A percentile compares a stretch with the other conserved stretches of the same genome.
Evolutionary conservation across 768 basidiomycete species (phyloP).

Genomic region (Suillus occidentalis): DNA sequence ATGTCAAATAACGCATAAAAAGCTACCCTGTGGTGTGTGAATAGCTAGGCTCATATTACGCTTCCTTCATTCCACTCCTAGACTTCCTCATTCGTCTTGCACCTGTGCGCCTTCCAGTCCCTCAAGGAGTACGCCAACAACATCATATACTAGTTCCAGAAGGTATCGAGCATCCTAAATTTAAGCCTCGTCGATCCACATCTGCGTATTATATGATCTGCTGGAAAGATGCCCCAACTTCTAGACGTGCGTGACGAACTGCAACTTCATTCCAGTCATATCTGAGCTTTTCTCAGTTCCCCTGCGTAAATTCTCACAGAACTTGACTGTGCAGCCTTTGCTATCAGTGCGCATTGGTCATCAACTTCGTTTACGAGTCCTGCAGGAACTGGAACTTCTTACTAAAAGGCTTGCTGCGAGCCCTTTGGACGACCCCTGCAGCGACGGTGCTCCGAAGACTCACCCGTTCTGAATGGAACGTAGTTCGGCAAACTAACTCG

Average conservation of each 20-base stretch:
- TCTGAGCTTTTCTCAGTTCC: conserved; percentile 17
- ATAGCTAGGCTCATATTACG: neutral
- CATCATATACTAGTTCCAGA: conserved; percentile 45
- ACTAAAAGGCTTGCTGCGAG: conserved; percentile 39
- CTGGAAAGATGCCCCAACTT: conserved; percentile 43
- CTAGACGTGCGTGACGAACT: conserved; percentile 38
- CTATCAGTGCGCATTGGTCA: conserved; percentile 60
- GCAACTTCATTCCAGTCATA: conserved; percentile 1
- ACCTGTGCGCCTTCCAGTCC: conserved; percentile 42
- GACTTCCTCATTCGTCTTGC: conserved; percentile 69
- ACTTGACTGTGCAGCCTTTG: conserved; percentile 39
- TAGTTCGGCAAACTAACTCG: conserved; percentile 44
- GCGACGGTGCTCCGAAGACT: conserved; percentile 58
- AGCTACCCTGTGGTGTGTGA: conserved; percentile 56
- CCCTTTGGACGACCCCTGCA: conserved; percentile 21
- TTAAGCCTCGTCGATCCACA: conserved; percentile 46
- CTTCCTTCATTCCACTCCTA: conserved; percentile 25
- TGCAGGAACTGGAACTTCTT: conserved; percentile 74
- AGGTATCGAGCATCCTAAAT: conserved; percentile 67
- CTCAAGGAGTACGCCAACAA: conserved; percentile 27
- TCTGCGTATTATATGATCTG: conserved; percentile 59
- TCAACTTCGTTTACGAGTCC: conserved; percentile 66
- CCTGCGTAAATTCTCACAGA: conserved; percentile 28
- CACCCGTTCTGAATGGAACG: conserved; percentile 58
- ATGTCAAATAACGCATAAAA: conserved; percentile 49